Evolutionary conservation across 2,329 filamentous ascomycete species (phyloP), one percentile per base, ranked within the genome.

Genomic region (Fusarium abutilonis): DNA sequence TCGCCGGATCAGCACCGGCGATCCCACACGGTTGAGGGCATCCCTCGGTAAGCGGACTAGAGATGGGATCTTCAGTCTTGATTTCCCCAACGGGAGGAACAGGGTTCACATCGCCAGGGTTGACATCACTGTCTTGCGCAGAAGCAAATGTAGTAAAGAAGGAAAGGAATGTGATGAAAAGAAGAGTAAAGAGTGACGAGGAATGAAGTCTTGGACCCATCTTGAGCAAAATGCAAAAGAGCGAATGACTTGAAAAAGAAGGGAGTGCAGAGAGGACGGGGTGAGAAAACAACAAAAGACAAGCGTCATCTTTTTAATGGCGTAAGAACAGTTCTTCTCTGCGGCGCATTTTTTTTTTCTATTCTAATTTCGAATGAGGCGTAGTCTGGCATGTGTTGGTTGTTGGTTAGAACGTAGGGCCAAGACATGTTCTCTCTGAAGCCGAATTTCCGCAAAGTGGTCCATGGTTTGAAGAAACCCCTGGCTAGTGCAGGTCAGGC

Each of bases 31-130:
- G 15, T 26, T 64, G 55, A 21, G 68, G 68, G 43, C 68, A 70
- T 44, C 68, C 68, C 9, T 69, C 58, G 6, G 52, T 64, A 9
- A 70, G 58, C 9, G 68, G 66, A 14, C 56, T 65, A 4, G 66
- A 62, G 36, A 70, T 67, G n/a, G 66, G 54, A n/a, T 70, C 66
- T 15, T 66, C 65, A 28, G 54, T 59, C 49, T 68, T 56, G 65
- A 67, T 66, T 35, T 67, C 62, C 13, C 62, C 49, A 46, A 63
- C 57, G 4, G 64, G 65, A 2, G 64, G 64, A 0, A 67, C 64
- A 14, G 63, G 63, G 51, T 66, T 66, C 19, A 66, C 49, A 5
- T 69, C 66, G 31, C 60, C 57, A n/a, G 56, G 52, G 41, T 64
- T 64, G 0, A 26, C 34, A 17, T 60, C 55, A 17, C 11, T 9